phyloP scores from a whole-genome alignment of 257 asterid genomes.

The Mentha longifolia region DNA sequence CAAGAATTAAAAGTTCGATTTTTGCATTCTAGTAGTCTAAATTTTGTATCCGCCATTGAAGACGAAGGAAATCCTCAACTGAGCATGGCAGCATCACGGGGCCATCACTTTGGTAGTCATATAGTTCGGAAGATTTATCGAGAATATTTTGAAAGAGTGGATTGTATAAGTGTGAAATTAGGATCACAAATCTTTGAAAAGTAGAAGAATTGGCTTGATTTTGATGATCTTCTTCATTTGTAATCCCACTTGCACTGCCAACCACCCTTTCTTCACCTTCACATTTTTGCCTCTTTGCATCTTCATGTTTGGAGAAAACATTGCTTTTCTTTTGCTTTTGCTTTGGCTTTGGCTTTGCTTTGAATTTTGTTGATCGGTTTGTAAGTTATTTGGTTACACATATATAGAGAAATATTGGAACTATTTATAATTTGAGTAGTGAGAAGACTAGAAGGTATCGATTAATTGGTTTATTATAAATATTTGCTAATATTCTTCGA shows the following conservation, averaged over 20 bases:
- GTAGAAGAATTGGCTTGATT: not conserved
- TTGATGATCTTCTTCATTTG: conserved; percentile 8
- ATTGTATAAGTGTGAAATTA: conserved; percentile 31
- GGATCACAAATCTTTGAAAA: conserved; percentile 29
- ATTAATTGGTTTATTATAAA: not conserved
- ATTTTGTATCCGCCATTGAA: conserved; percentile 29
- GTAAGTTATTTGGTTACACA: not conserved
- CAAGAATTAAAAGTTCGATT: too few relatives aligned
- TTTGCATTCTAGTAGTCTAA: not conserved
- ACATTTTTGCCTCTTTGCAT: conserved; percentile 14
- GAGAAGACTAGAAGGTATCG: not conserved
- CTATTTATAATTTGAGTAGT: not conserved
- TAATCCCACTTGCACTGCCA: conserved; percentile 42
- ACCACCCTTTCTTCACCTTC: conserved; percentile 41
- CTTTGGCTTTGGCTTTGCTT: not conserved
- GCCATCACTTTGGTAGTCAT: conserved; percentile 35
- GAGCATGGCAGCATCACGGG: conserved; percentile 36
- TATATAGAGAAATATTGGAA: not conserved
- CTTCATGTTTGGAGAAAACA: not conserved
- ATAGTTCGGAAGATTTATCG: conserved; percentile 28
- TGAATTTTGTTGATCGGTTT: not conserved
- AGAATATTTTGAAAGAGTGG: conserved; percentile 31
- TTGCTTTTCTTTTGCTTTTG: too few relatives aligned
- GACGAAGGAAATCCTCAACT: conserved; percentile 32
- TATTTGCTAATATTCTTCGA: not conserved